Base-by-base conservation (phyloP, 306 rosid species). In the Vachellia pachyceras region DNA sequence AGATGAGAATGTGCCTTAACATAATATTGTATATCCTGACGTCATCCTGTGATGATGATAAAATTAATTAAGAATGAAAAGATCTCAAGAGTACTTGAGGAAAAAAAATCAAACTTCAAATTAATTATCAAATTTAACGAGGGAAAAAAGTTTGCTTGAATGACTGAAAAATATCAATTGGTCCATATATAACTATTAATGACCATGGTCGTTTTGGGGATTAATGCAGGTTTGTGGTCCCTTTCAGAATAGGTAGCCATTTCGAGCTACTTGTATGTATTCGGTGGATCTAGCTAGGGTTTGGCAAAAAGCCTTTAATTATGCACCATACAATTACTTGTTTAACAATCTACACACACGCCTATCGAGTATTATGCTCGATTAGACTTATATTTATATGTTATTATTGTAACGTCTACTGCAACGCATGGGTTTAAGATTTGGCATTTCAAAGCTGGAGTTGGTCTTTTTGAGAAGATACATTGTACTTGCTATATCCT, bases 281-380 rank as follows among this genome's bases (percentile, higher is more conserved):
- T 33, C 49, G 63, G 63, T 18, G 37, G 20, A 69, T 44, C 10
- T 42, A 20, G 37, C 74, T 72, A 50, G 75, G 64, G 73, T 77
- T 76, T 58, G 68, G 80, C 73, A 52, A 61, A 77, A 82, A 60
- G 82, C 77, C 78, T 52, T 41, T 50, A 49, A 5, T 46, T 7
- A 4, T 77, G 70, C 52, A n/a, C n/a, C n/a, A 36, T 25, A 69
- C 35, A 29, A 42, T 23, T 76, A 35, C 29, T 46, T 76, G 36
- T 46, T 54, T 61, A 29, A 35, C 66, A 10, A 45, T 82, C 46
- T 69, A 22, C 58, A 7, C 64, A 57, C 0, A 55, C 63, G 2
- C 33, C 1, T 2, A 29, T 29, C 33, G 33, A 20, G 22, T 29
- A 25, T 29, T 11, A 61, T 61, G 4, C 11, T 61, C 18, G 11